Evolutionary conservation across 495 filamentous ascomycete species (phyloP), one percentile per base, ranked within the genome.

Genomic region (Aspergillus nidulans): DNA sequence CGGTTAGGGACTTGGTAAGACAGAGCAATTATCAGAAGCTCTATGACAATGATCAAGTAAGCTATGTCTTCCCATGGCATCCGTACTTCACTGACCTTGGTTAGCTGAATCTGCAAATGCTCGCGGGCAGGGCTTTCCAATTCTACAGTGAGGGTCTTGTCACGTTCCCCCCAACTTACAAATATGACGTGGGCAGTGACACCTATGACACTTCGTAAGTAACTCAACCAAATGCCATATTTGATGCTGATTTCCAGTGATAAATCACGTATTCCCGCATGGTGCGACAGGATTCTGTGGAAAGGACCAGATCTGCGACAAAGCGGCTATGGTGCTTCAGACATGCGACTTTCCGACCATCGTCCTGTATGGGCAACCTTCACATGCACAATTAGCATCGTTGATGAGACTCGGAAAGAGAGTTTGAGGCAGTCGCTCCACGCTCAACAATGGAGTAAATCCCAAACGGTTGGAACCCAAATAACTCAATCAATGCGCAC

Each of bases 91-190:
- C 49, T 59, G 49, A 63, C 40, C 18, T 40, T 8, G 24, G n/a
- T 47, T 48, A 94, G 88, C 78, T 98, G 24, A 97, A 97, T 63
- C 71, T 97, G 8, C 92, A 97, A 79, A 98, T 97, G 94, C 82
- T 96, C 43, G 86, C 88, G 21, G 94, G 94, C 4, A 78, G 88
- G 40, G 85, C 88, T 6, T 99, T 99, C 58, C 90, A 82, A 3
- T 94, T 85, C 65, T 97, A 95, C 66, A 91, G 90, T 0, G 94
- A 98, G 69, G 84, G 88, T 8, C 79, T 80, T 23, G 90, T 97
- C 34, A 82, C 72, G 1, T 99, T 97, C 65, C 75, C 86, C 58
- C 94, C 94, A 3, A 99, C 94, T 12, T 99, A 99, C 73, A 95
- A 94, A 72, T 99, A 86, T 67, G 89, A 99, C 66, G 71, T 95